These are phyloP conservation scores for Melastoma candidum DNA, from an alignment of 441 rosid genomes.

Conservation along the genomic window DNA sequence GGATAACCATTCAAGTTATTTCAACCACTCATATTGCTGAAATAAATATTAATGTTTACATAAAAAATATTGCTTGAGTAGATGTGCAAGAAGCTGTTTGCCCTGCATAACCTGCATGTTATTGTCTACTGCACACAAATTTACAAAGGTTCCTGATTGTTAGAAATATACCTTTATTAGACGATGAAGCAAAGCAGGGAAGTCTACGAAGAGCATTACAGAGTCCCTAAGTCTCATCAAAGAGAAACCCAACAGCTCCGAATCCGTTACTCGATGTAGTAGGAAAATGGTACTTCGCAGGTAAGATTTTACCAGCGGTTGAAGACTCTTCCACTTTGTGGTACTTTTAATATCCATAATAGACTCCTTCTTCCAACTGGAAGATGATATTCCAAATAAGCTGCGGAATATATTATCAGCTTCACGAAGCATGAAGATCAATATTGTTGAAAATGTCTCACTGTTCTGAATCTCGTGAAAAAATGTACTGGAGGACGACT, in stretches of 20 bases:
- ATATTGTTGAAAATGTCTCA: slow-evolving; percentile 38
- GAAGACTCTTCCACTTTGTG: slow-evolving; percentile 57
- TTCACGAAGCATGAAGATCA: slow-evolving; percentile 54
- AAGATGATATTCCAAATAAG: slow-evolving; percentile 50
- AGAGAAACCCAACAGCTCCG: slow-evolving; percentile 45
- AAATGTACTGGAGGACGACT: slow-evolving; percentile 13
- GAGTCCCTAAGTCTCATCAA: slow-evolving; percentile 50
- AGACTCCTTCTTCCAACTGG: slow-evolving; percentile 45
- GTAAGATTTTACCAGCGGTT: slow-evolving; percentile 68
- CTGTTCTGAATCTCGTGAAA: slow-evolving; percentile 27
- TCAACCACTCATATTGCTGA: not conserved
- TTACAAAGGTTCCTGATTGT: no score
- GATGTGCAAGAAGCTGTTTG: no score
- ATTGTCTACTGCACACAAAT: not conserved
- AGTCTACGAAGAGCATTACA: slow-evolving; percentile 45
- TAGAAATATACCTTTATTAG: slow-evolving; percentile 55
- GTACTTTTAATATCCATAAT: slow-evolving; percentile 56
- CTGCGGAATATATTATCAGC: slow-evolving; percentile 51
- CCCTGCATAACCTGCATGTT: no score
- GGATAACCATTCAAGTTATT: not conserved
- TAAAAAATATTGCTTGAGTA: no score
- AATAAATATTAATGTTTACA: no score
- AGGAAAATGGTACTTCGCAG: slow-evolving; percentile 65
- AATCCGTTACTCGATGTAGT: slow-evolving; percentile 56
- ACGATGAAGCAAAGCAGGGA: slow-evolving; percentile 50